These are phyloP conservation scores for Fusarium stilboides DNA, from an alignment of 2,329 filamentous ascomycete species.

Conservation along the genomic window DNA sequence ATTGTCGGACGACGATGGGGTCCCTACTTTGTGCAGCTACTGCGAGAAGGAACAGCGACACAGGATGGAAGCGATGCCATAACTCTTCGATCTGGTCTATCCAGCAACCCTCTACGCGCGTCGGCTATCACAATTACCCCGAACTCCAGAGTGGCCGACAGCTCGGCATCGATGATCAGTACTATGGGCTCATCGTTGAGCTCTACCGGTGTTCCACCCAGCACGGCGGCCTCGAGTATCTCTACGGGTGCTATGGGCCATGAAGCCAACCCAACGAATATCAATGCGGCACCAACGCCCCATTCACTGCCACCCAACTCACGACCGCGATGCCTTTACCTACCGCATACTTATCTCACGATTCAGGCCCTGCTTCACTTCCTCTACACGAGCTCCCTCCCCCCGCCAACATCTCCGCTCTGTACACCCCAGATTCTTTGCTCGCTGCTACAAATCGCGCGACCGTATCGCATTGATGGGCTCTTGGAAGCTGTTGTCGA, in stretches of 20 bases:
- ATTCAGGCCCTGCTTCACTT: slow-evolving; percentile 92
- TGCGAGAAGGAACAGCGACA: slow-evolving; percentile 83
- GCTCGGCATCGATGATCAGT: slow-evolving; percentile 63
- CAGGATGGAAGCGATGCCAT: slow-evolving; percentile 81
- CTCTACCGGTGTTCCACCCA: slow-evolving; percentile 58
- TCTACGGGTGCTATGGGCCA: slow-evolving; percentile 56
- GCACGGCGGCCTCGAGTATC: slow-evolving; percentile 62
- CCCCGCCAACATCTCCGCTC: slow-evolving; percentile 79
- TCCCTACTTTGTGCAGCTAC: slow-evolving; percentile 92
- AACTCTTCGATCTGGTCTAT: slow-evolving; percentile 78
- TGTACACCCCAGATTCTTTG: slow-evolving; percentile 97
- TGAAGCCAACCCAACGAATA: slow-evolving; percentile 57
- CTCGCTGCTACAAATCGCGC: slow-evolving; percentile 91
- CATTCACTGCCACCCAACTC: slow-evolving; percentile 71
- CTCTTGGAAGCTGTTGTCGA: slow-evolving; percentile 94
- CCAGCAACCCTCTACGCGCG: slow-evolving; percentile 74
- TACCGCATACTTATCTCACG: slow-evolving; percentile 92
- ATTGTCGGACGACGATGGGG: slow-evolving; percentile 92
- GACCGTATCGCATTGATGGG: slow-evolving; percentile 94
- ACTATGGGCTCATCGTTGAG: slow-evolving; percentile 61
- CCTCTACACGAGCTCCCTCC: slow-evolving; percentile 92
- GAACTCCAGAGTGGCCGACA: slow-evolving; percentile 67
- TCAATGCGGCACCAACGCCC: slow-evolving; percentile 72
- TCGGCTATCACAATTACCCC: slow-evolving; percentile 90
- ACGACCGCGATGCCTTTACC: slow-evolving; percentile 88